Evolutionary conservation across 2,329 filamentous ascomycete species (phyloP), one percentile per base, ranked within the genome.

Genomic region (Fusarium euwallaceae): DNA sequence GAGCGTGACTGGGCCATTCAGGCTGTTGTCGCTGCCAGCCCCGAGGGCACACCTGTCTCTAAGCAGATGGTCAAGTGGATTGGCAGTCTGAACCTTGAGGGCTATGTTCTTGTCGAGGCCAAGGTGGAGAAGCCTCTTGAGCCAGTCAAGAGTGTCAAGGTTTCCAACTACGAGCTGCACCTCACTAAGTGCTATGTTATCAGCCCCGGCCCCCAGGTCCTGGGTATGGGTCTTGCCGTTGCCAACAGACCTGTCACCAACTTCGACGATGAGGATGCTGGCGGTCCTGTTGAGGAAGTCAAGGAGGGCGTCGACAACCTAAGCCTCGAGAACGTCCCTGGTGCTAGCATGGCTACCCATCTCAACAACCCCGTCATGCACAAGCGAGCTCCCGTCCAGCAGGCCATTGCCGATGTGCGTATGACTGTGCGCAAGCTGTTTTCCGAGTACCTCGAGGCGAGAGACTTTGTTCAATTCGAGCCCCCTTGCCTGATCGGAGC

Each of bases 1-100:
- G 91, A 94, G 82, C 87, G 89, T 69, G 89, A 92, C 79, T 92
- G 93, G 87, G 93, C 92, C 29, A 92, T 98, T 43, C 95, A 98
- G 86, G 95, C 93, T 61, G 92, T 98, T 41, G 87, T 95, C 17
- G 88, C 89, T 20, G 92, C 91, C 59, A 92, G 89, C 80, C 90
- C 90, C 79, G 90, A 95, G 79, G 91, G 88, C 39, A 89, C 85
- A 60, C 84, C 85, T 8, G 89, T 95, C 41, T 93, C 91, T 72
- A 92, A 92, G 82, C 95, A 94, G 84, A 98, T 98, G 96, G 94
- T 98, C 81, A 98, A 98, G 86, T 98, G 94, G 91, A 91, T 93
- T 60, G 91, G 90, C 58, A 89, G 87, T 51, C 85, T 98, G 76
- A 93, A 91, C 80, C 88, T 92, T 55, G 96, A 98, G 87, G 95